Evolutionary conservation across 805 yeast species (phyloP).

Genomic region (Millerozyma acaciae): DNA sequence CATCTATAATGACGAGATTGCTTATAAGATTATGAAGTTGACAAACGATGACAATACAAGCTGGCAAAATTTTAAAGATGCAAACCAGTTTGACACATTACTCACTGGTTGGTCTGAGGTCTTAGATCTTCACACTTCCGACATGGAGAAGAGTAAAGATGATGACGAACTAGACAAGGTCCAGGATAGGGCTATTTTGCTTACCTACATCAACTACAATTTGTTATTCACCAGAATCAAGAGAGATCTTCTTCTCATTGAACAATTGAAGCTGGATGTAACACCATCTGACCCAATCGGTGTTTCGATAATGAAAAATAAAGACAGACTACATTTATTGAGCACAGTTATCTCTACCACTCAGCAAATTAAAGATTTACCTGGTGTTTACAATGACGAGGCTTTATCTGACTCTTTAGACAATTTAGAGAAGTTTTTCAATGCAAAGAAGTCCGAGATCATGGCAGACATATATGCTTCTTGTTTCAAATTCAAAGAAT

Average conservation of each 20-base stretch:
- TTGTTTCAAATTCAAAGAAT: conserved; percentile 39
- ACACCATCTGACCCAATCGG: conserved; percentile 10
- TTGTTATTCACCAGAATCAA: conserved; percentile 61
- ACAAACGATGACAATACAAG: conserved; percentile 18
- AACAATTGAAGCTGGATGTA: no score
- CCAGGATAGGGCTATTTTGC: conserved; percentile 69
- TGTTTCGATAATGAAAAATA: conserved; percentile 20
- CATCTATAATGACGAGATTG: conserved; percentile 68
- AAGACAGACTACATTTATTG: conserved; percentile 47
- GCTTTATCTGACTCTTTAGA: conserved; percentile 54
- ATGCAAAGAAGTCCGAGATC: conserved; percentile 37
- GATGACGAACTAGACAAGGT: conserved; percentile 53
- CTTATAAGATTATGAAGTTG: conserved; percentile 49
- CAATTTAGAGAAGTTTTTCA: conserved; percentile 45
- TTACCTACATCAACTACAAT: conserved; percentile 72
- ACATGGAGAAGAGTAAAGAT: conserved; percentile 46
- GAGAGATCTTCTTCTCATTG: conserved; percentile 60
- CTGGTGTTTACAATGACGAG: conserved; percentile 90
- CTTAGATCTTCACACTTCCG: conserved; percentile 53
- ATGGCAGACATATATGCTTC: conserved; percentile 45
- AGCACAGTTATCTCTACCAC: conserved; percentile 51
- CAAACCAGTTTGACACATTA: conserved; percentile 52
- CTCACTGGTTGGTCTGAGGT: conserved; percentile 69
- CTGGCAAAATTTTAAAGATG: conserved; percentile 26
- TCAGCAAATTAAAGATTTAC: conserved; percentile 66